Base-by-base conservation (phyloP, 2,329 filamentous ascomycete genomes). In the Ceratocystis destructans region DNA sequence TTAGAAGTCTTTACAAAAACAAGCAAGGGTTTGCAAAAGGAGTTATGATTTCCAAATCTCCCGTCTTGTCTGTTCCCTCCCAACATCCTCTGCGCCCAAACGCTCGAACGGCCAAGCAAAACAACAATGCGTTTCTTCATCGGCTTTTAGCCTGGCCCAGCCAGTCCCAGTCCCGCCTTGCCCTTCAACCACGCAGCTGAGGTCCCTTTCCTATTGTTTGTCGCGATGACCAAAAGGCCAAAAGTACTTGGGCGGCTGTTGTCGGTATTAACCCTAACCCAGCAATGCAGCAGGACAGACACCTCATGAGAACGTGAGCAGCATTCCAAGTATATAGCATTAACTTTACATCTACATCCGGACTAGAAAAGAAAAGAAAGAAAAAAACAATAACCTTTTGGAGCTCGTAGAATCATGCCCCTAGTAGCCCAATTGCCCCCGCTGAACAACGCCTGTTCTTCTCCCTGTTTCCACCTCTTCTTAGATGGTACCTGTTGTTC, bases 401-500 rank as follows among this genome's bases (percentile, higher is more conserved):
- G 31, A 59, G n/a, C 55, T 37, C 28, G 55, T 37, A 59, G 28
- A 59, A 59, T 20, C 28, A 59, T 59, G 5, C 17, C 55, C 12
- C 33, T 12, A 8, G n/a, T 15, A 31, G 17, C 28, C 55, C 15
- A n/a, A 59, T 59, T 5, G 10, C 28, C 22, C 55, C 17, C 33
- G n/a, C 44, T n/a, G 5, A 53, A n/a, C 62, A n/a, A 7, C 22
- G n/a, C n/a, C 41, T 8, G 7, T 12, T 28, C 15, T 22, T 12
- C 17, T 57, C 31, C 28, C n/a, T 25, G 17, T 64, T 64, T 4
- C 48, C 17, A 15, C 12, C 28, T 10, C 28, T 6, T 17, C 33
- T 20, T 59, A 59, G 55, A 59, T 59, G 7, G 41, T 50, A 17
- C 67, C 67, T 31, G 64, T 63, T 6, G 64, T 68, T 64, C 67